Conservation (phyloP, 2,329 filamentous ascomycete species). For the Nemania abortiva region DNA sequence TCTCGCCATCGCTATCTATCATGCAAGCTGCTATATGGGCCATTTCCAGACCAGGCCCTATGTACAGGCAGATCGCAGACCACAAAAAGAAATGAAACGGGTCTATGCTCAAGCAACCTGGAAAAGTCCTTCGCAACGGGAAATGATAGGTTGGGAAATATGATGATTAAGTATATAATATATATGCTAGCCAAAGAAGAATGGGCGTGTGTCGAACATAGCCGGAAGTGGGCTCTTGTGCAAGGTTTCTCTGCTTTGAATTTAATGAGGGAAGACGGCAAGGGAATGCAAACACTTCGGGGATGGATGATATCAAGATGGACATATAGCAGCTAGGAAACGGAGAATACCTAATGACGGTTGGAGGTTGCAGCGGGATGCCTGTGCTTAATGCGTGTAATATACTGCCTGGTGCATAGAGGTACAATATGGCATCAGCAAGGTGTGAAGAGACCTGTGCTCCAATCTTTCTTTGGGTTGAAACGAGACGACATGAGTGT, state of each 20-base stretch:
- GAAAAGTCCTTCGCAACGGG: slow-evolving; percentile 45
- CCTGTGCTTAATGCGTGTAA: slow-evolving; percentile 45
- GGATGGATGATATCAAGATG: slow-evolving; percentile 35
- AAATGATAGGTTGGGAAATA: slow-evolving; percentile 48
- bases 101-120: slow-evolving; percentile 50
- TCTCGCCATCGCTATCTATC: slow-evolving; percentile 60
- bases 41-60: slow-evolving; percentile 58
- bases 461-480: slow-evolving; percentile 28
- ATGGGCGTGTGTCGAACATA: slow-evolving; percentile 41
- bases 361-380: slow-evolving; percentile 42
- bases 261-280: slow-evolving; percentile 42
- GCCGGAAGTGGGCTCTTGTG: slow-evolving; percentile 33
- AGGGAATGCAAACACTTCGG: slow-evolving; percentile 47
- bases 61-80: slow-evolving; percentile 48
- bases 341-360: slow-evolving; percentile 27
- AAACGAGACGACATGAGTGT: slow-evolving; percentile 31
- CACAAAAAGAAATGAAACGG: slow-evolving; percentile 43
- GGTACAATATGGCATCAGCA: slow-evolving; percentile 26
- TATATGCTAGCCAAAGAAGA: slow-evolving; percentile 47
- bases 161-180: slow-evolving; percentile 49
- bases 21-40: slow-evolving; percentile 73
- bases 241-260: slow-evolving; percentile 27
- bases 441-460: slow-evolving; percentile 33
- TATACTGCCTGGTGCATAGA: slow-evolving; percentile 40
- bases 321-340: slow-evolving; percentile 34